Evolutionary conservation across 441 rosid species (phyloP), one percentile per base, ranked within the genome.

Genomic region (Syzygium malaccense): DNA sequence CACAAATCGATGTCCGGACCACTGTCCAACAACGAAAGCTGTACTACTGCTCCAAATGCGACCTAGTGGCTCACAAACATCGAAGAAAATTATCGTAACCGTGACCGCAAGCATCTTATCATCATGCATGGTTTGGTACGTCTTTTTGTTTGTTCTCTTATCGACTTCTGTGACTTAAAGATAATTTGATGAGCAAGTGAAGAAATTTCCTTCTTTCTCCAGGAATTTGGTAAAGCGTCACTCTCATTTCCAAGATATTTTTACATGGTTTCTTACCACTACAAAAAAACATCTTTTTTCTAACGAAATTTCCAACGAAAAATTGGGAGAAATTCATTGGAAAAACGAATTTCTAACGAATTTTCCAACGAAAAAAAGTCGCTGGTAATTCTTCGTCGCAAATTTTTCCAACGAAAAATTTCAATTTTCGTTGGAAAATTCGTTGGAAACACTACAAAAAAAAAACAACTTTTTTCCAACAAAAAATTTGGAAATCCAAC

Each of bases 51-150:
- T 32, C 75, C 41, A 1, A 18, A 32, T 25, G 26, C 25, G 78
- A 25, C 45, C 2, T 8, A 25, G 6, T 7, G 20, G 78, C 78
- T n/a, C 37, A 15, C 18, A 30, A 64, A 0, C 0, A 18, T 32
- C 26, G 4, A 19, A 7, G 20, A 68, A 33, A 4, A 68, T 32
- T 18, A 20, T 37, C 2, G 4, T 33, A 19, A 13, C 7, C 8
- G 26, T 10, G 48, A 19, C 8, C 15, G 20, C 0, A 19, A 33
- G 8, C 25, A 33, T 33, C 79, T 0, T 26, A 32, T 33, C 0
- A 18, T 33, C 0, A 33, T 11, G 19, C 10, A 33, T 14, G 48
- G 4, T 4, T 57, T 25, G 62, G 5, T 4, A 57, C n/a, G 25
- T 57, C 79, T 68, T 33, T 37, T 68, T 33, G 48, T 68, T 37